Evolutionary conservation across 148 eudicot genomes (phyloP).

Genomic region (Fallopia convolvulus): DNA sequence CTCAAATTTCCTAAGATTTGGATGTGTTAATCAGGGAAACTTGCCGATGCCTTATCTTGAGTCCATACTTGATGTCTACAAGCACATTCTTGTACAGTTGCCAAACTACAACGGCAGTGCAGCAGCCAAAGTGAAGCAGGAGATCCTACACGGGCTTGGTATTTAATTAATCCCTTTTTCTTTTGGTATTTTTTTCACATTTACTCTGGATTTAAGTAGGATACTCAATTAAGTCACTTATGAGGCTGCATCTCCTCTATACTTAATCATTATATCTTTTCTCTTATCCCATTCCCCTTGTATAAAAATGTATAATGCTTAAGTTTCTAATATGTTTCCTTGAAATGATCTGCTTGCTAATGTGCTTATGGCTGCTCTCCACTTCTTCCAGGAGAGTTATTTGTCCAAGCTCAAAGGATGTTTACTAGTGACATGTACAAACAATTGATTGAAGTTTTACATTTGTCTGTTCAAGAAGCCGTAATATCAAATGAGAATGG

Average conservation of each 20-base stretch:
- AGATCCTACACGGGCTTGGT: slow-evolving; percentile 89
- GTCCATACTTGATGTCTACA: slow-evolving; percentile 82
- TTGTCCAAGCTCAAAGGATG: slow-evolving; percentile 73
- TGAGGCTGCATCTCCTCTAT: not conserved
- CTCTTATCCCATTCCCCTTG: not conserved
- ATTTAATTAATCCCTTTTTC: slow-evolving; percentile 10
- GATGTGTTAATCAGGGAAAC: slow-evolving; percentile 59
- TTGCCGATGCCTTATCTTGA: slow-evolving; percentile 68
- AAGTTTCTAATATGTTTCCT: not conserved
- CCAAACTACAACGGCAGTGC: slow-evolving; percentile 31
- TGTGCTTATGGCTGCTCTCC: slow-evolving; percentile 8
- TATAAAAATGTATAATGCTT: not conserved
- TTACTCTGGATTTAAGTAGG: not conserved
- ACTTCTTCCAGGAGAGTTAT: slow-evolving; percentile 66
- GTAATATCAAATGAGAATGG: slow-evolving; percentile 31
- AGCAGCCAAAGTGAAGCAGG: slow-evolving; percentile 80
- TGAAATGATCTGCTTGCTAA: slow-evolving; percentile 6
- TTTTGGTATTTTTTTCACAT: not conserved
- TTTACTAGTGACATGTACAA: slow-evolving; percentile 77
- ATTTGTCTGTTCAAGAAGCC: slow-evolving; percentile 50
- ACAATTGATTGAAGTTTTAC: slow-evolving; percentile 51
- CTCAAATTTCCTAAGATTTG: slow-evolving; percentile 14
- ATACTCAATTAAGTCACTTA: not conserved
- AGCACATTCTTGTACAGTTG: slow-evolving; percentile 57
- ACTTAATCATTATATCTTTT: not conserved